A percentile compares a stretch with the other conserved stretches of the same genome.
phyloP scores from a whole-genome alignment of 768 basidiomycete genomes.

The Russula abietina region DNA sequence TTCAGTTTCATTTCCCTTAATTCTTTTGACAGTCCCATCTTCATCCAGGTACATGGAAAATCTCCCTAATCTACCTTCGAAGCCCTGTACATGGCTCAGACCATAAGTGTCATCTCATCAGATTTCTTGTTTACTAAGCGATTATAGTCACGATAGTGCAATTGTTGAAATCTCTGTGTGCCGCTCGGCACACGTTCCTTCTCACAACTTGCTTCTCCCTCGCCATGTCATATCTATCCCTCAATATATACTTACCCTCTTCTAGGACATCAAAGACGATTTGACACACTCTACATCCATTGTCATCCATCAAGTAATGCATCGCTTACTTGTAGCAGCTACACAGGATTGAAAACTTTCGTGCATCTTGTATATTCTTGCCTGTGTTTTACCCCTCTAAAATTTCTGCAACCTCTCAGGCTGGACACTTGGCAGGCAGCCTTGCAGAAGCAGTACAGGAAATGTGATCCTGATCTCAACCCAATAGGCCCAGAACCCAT shows the following conservation, averaged over 20 bases:
- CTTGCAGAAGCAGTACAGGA: slow-evolving; percentile 70
- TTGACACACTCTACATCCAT: slow-evolving; percentile 52
- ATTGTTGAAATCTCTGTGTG: too few relatives aligned
- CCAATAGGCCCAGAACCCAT: slow-evolving; percentile 61
- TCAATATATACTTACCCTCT: slow-evolving; percentile 18
- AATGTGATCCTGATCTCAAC: slow-evolving; percentile 63
- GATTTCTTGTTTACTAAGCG: too few relatives aligned
- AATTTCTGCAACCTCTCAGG: slow-evolving; percentile 34
- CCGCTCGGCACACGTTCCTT: too few relatives aligned
- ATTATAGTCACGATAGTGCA: too few relatives aligned
- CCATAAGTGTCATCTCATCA: too few relatives aligned
- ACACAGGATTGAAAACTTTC: slow-evolving; percentile 76
- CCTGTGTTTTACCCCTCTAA: slow-evolving; percentile 23
- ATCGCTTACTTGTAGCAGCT: slow-evolving; percentile 62
- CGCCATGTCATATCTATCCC: slow-evolving; percentile 11
- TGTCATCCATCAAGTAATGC: slow-evolving; percentile 68
- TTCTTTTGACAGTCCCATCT: neutral
- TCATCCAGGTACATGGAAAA: slow-evolving; percentile 3
- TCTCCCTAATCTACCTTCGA: too few relatives aligned
- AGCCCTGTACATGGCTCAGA: too few relatives aligned
- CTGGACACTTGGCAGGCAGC: slow-evolving; percentile 72
- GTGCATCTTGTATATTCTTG: slow-evolving; percentile 39
- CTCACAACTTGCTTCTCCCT: neutral
- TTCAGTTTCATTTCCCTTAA: slow-evolving; percentile 11
- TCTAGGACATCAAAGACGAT: slow-evolving; percentile 75